These are phyloP conservation scores for Rosellinia necatrix DNA, from an alignment of 2,329 filamentous ascomycete species.

Conservation along the genomic window DNA sequence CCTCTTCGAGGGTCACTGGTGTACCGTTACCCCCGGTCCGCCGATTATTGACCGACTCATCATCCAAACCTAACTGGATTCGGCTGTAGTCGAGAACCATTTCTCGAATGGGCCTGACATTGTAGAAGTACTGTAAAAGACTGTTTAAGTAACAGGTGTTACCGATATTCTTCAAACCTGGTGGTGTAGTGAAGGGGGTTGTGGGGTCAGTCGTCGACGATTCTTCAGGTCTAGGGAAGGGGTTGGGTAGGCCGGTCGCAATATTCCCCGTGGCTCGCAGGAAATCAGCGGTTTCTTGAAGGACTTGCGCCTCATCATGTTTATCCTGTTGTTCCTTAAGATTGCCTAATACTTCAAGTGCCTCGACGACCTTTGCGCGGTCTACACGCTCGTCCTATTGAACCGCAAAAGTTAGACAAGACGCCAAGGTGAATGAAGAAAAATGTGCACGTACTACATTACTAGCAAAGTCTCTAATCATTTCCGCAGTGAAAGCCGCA, in stretches of 20 bases:
- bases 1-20: constrained; percentile 58
- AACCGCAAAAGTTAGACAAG: constrained; percentile 14
- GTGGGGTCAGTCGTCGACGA: constrained; percentile 16
- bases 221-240: not conserved
- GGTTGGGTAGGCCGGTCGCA: not conserved
- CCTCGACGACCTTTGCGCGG: constrained; percentile 33
- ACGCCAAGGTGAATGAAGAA: not conserved
- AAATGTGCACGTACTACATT: constrained; percentile 30
- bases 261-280: constrained; percentile 27
- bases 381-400: constrained; percentile 31
- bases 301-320: constrained; percentile 30
- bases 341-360: constrained; percentile 37
- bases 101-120: constrained; percentile 78
- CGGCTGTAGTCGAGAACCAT: constrained; percentile 78
- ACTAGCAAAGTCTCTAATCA: constrained; percentile 36
- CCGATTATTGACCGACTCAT: constrained; percentile 66
- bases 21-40: constrained; percentile 72
- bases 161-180: constrained; percentile 89
- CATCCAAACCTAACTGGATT: constrained; percentile 69
- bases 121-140: constrained; percentile 93
- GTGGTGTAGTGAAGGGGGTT: constrained; percentile 65
- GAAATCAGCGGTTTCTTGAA: constrained; percentile 34
- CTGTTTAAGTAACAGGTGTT: constrained; percentile 99
- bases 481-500: constrained; percentile 32
- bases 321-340: constrained; percentile 31